Conservation (phyloP, 2,329 filamentous ascomycete genomes). For the Penicillium sp. region DNA sequence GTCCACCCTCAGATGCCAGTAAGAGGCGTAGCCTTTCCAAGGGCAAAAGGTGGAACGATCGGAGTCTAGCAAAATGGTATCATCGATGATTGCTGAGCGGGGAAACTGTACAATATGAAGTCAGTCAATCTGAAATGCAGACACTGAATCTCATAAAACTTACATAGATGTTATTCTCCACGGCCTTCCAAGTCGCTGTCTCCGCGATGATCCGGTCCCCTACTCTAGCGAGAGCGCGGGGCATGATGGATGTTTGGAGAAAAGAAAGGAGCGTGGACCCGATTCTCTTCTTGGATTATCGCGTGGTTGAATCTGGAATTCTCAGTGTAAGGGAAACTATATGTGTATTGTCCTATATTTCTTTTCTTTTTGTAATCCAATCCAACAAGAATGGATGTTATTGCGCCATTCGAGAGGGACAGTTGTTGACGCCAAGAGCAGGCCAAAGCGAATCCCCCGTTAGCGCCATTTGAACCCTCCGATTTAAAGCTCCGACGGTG, state of each 20-base stretch:
- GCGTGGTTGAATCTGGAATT: background rate
- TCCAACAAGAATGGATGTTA: background rate
- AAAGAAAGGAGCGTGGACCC: background rate
- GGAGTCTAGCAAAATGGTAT: background rate
- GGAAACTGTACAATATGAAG: background rate
- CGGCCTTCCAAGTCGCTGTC: background rate
- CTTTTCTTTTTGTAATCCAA: background rate
- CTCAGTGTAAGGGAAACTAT: background rate
- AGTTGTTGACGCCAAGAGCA: background rate
- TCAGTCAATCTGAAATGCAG: background rate
- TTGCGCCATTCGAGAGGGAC: background rate
- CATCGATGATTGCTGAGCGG: background rate
- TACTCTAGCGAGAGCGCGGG: background rate
- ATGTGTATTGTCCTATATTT: background rate
- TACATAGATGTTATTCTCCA: background rate
- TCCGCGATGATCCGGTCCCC: background rate
- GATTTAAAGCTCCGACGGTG: background rate
- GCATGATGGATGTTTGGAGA: background rate
- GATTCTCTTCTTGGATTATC: background rate
- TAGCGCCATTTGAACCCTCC: background rate
- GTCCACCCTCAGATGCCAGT: background rate
- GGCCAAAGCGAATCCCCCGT: background rate
- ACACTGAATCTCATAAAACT: background rate
- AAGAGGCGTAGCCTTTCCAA: background rate
- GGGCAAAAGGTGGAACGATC: background rate